Base-by-base conservation (phyloP, 192 early-diverging fungal genomes). In the Entomortierella beljakovae region DNA sequence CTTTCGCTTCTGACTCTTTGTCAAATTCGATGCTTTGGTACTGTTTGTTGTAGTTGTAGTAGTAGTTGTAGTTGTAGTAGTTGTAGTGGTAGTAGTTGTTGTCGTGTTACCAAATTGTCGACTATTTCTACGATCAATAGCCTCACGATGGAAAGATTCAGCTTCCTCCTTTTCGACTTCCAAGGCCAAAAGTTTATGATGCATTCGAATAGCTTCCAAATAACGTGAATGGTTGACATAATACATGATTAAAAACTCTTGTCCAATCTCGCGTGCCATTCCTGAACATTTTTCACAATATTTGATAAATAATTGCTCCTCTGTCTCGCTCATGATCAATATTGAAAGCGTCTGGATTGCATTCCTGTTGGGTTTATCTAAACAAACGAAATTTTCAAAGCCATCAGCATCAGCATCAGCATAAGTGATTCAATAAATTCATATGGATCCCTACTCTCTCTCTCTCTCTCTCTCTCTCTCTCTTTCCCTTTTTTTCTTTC, bases 191-290 rank as follows among this genome's bases (percentile, higher is more conserved):
- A 69, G 25, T 37, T 69, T 58, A 18, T 55, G 66, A 32, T 79
- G 75, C 67, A 79, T 52, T 9, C 75, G 75, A 25, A 79, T 70
- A 35, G 75, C 75, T 25, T 79, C 75, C 61, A 79, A 38, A 33
- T 61, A 79, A 13, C 75, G 66, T 4, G 67, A 69, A 40, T 70
- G 75, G 57, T 65, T 70, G 55, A 79, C 67, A 40, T 70, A 79
- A 51, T 70, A 70, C 61, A 79, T 64, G 31, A 79, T 79, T 31
- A 79, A 22, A 49, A 70, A 79, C 23, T 79, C 75, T 51, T 70
- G 75, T 28, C 58, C 75, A 42, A 79, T 38, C 31, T 68, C 56
- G 2, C 68, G 60, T 25, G 75, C 65, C 55, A 70, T 25, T 3
- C 66, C 75, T 3, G 75, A 65, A 37, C 70, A 61, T n/a, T 31